phyloP scores from a whole-genome alignment of 768 basidiomycete species.

The Panaeolus papilionaceus region DNA sequence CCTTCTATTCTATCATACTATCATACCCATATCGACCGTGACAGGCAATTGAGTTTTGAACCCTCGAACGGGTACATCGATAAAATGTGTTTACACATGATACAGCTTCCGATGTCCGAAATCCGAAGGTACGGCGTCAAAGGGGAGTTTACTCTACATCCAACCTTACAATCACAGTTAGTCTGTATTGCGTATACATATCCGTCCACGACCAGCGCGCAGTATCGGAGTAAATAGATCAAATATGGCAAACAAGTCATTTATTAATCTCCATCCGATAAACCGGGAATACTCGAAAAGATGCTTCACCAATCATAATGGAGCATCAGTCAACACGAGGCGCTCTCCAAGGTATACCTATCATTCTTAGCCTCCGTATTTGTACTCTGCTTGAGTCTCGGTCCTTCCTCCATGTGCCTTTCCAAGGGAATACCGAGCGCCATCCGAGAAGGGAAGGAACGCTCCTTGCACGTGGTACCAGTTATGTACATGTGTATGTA shows the following conservation, averaged over 20 bases:
- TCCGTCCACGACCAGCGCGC: background rate
- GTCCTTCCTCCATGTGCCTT: background rate
- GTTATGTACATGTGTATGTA: background rate
- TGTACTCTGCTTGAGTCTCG: background rate
- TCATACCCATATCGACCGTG: background rate
- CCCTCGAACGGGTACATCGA: slow-evolving; percentile 8
- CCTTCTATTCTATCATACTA: slow-evolving; percentile 5
- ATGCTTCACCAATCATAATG: background rate
- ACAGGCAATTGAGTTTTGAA: background rate
- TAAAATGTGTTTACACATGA: background rate
- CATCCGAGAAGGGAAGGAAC: background rate
- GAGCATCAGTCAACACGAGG: background rate
- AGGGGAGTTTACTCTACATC: background rate
- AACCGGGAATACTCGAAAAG: background rate
- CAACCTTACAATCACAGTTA: background rate
- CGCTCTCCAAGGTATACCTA: background rate
- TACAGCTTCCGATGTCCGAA: slow-evolving; percentile 8
- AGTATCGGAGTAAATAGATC: background rate
- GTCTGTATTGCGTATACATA: background rate
- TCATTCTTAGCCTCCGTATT: background rate
- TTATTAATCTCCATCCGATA: background rate
- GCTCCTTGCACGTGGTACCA: slow-evolving; percentile 1
- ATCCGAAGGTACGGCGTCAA: slow-evolving; percentile 7
- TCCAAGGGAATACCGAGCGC: background rate
- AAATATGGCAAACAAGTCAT: background rate